phyloP scores from a whole-genome alignment of 192 early-diverging fungal genomes.

The Gonapodya sp. region DNA sequence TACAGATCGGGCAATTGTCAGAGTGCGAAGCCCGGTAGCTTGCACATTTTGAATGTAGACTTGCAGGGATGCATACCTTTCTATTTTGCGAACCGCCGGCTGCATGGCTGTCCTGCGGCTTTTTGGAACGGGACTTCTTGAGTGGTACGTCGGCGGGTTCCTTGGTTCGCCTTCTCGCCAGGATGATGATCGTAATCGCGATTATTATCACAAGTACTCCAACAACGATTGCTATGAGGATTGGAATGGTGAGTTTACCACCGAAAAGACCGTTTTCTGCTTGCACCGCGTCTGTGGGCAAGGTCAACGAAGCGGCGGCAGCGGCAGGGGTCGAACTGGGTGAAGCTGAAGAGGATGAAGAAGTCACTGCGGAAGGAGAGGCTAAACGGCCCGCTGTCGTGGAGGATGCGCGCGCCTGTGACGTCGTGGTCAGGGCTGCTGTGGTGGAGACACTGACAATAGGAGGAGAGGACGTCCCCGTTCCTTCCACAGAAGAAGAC shows the following conservation, averaged over 20 bases:
- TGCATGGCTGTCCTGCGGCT: too few relatives aligned
- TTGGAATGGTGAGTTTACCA: not conserved
- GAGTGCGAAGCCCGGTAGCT: too few relatives aligned
- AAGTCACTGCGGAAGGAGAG: not conserved
- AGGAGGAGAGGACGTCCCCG: too few relatives aligned
- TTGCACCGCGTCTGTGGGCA: not conserved
- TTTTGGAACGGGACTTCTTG: not conserved
- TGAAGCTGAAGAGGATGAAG: not conserved
- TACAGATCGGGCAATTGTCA: too few relatives aligned
- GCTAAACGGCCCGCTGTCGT: not conserved
- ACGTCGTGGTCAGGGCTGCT: not conserved
- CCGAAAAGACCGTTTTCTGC: not conserved
- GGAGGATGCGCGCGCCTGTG: not conserved
- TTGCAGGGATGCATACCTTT: too few relatives aligned
- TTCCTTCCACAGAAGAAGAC: too few relatives aligned
- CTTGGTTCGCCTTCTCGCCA: not conserved
- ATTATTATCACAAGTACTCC: not conserved
- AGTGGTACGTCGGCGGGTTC: too few relatives aligned
- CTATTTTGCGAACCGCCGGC: too few relatives aligned
- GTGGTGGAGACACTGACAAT: too few relatives aligned
- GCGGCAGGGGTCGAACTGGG: not conserved
- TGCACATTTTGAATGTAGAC: too few relatives aligned
- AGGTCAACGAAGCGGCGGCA: not conserved
- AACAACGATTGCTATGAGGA: not conserved
- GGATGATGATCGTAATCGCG: not conserved